Evolutionary conservation across 768 basidiomycete species (phyloP), one percentile per base, ranked within the genome.

Genomic region (Dendrothele bispora): DNA sequence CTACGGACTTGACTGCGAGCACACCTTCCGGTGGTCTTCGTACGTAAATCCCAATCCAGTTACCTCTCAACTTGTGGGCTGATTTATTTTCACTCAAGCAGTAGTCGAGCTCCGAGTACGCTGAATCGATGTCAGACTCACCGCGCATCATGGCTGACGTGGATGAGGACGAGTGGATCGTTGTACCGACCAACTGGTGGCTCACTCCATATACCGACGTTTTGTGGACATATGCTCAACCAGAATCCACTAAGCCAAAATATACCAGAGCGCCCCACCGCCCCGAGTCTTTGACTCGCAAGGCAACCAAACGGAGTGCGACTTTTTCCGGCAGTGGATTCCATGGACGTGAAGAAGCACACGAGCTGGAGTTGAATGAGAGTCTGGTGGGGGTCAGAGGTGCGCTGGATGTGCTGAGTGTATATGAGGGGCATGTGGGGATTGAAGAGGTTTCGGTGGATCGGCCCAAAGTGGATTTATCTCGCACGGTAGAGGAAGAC

Each of bases 351-450:
- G 14, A n/a, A n/a, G n/a, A n/a, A n/a, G n/a, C n/a, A n/a, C n/a
- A n/a, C n/a, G 56, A 59, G 32, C 44, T 57, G 27, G 48, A 51
- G 32, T 58, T 79, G 50, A 79, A 71, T 56, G 39, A 58, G 40
- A 68, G 72, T 26, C 62, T 74, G 27, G 61, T 67, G 46, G 77
- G 75, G 1, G 68, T 73, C 44, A 64, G 61, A 46, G 55, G 48
- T 35, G 74, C 71, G 6, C 43, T 61, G 50, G 71, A 70, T n/a
- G 63, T 62, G 7, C 39, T 78, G 10, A 49, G 51, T 48, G 45
- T 55, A 12, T 78, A 79, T 48, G 77, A 79, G 55, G 53, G 50
- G 17, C 62, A 66, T 49, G 73, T 74, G 21, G 76, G 76, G 12
- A 74, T 56, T 21, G 42, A 35, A 14, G 20, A 43, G 8, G 24